Conservation (phyloP, 768 basidiomycete species). For the Russula sp. region DNA sequence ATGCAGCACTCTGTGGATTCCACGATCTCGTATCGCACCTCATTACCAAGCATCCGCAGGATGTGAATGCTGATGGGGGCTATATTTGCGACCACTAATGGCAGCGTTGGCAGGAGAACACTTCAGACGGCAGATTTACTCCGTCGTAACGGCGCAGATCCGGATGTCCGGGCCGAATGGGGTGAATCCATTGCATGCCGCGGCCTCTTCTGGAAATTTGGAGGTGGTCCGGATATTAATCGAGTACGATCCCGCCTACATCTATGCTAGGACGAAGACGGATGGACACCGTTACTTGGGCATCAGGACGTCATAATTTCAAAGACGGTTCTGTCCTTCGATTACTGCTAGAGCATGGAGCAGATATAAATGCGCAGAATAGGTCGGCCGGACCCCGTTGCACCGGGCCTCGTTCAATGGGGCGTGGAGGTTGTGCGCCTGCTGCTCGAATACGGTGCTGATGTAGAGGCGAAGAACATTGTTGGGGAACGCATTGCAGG, state of each 20-base stretch:
- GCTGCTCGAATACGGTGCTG: not conserved
- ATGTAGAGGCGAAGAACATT: not conserved
- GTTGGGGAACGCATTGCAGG: not conserved
- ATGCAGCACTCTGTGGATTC: not conserved
- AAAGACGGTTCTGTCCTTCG: not conserved
- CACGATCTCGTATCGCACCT: not conserved
- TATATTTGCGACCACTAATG: not conserved
- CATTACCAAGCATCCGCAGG: not conserved
- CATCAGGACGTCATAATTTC: not conserved
- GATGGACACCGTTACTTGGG: not conserved
- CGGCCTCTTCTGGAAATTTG: not conserved
- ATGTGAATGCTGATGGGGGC: not conserved
- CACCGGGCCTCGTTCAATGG: not conserved
- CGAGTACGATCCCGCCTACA: not conserved
- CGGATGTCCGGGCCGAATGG: accelerated
- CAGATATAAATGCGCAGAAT: not conserved
- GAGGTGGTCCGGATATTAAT: not conserved
- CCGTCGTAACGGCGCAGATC: not conserved
- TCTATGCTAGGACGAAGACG: not conserved
- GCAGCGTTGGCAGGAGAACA: not conserved
- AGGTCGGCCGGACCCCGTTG: not conserved
- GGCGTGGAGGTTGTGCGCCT: not conserved
- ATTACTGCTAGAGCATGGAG: not conserved
- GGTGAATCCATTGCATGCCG: not conserved
- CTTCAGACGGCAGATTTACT: not conserved